phyloP scores from a whole-genome alignment of 2,329 filamentous ascomycete genomes.

The Sporothrix phasma region DNA sequence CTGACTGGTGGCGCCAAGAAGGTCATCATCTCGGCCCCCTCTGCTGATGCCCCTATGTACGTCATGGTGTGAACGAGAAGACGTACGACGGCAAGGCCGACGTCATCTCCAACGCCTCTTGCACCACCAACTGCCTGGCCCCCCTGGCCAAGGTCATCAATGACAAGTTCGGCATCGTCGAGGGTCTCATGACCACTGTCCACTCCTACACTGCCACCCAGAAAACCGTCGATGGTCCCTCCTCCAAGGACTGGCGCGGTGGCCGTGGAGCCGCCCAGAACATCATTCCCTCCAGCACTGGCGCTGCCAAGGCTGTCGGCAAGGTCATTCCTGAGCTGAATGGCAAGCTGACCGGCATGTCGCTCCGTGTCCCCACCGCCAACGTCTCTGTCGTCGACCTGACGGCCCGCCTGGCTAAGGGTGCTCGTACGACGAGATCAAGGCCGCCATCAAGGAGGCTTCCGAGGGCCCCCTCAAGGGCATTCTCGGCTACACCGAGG shows the following conservation, averaged over 20 bases:
- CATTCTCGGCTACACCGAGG: constrained; percentile 90
- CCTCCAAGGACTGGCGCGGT: constrained; percentile 98
- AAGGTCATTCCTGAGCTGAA: constrained; percentile 98
- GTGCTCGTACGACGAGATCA: constrained; percentile 86
- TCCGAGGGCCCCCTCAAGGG: constrained; percentile 78
- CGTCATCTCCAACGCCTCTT: constrained; percentile 98
- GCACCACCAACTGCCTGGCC: constrained; percentile 99
- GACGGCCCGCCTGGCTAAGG: constrained; percentile 89
- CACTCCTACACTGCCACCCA: constrained; percentile 99
- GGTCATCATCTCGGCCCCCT: constrained; percentile 87
- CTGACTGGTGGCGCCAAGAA: constrained; percentile 97
- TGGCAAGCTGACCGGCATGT: constrained; percentile 99
- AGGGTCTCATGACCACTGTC: constrained; percentile 99
- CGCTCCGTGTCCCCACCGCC: constrained; percentile 96
- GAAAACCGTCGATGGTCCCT: constrained; percentile 98
- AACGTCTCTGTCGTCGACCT: constrained; percentile 99
- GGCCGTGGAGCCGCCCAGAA: constrained; percentile 98
- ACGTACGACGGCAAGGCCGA: constrained; percentile 82
- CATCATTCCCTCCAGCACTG: constrained; percentile 98
- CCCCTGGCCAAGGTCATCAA: constrained; percentile 98
- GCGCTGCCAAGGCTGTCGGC: constrained; percentile 99
- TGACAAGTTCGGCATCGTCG: constrained; percentile 94
- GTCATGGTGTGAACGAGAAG: constrained; percentile 98
- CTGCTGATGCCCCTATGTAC: constrained; percentile 97
- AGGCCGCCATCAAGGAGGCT: constrained; percentile 79